phyloP scores from a whole-genome alignment of 345 rosid genomes.

The Lenwebbia sp. region DNA sequence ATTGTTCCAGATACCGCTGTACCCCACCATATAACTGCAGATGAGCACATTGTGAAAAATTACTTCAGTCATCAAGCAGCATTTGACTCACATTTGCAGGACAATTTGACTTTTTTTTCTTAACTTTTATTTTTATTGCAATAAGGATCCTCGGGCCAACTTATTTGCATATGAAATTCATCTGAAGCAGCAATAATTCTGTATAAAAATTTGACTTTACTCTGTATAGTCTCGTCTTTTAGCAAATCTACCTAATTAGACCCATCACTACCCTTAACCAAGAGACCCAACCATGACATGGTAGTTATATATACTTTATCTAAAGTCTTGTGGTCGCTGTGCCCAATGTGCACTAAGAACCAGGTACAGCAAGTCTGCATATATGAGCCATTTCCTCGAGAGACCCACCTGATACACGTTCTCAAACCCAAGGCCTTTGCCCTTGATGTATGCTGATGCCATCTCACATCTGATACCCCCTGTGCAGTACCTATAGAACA shows the following conservation, averaged over 20 bases:
- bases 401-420: conserved; percentile 70
- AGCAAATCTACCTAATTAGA: not conserved
- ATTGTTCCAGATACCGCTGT: conserved; percentile 87
- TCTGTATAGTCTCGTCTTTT: not conserved
- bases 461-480: conserved; percentile 99
- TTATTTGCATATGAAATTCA: not conserved
- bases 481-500: conserved; percentile 74
- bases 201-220: not conserved
- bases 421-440: conserved; percentile 85
- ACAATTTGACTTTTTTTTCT: not conserved
- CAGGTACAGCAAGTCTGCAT: not conserved
- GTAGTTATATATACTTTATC: not conserved
- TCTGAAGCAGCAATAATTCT: not conserved
- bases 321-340: not conserved
- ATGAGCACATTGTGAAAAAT: conserved; percentile 4
- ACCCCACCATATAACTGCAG: conserved; percentile 92
- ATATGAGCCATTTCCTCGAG: not conserved
- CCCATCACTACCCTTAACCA: not conserved
- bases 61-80: not conserved
- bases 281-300: not conserved
- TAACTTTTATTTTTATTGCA: not conserved
- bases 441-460: conserved; percentile 89
- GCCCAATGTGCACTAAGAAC: not conserved
- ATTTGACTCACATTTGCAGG: not conserved
- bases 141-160: not conserved